Evolutionary conservation across 306 rosid species (phyloP).

Genomic region (Heteromeles arbutifolia): DNA sequence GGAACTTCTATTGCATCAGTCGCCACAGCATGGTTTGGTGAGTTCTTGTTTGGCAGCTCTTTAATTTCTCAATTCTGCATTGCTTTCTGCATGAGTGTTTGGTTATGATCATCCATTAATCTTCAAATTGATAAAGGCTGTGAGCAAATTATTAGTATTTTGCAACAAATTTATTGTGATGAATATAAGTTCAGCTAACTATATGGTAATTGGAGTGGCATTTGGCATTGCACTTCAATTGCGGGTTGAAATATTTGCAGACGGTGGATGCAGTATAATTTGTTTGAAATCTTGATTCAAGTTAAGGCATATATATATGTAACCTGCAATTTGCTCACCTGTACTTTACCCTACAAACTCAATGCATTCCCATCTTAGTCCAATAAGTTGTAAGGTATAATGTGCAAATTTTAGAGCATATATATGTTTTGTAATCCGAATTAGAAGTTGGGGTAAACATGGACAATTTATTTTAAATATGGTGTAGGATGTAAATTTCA

Average conservation of each 20-base stretch:
- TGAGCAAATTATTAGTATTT: background rate
- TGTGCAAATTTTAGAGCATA: background rate
- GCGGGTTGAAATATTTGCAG: background rate
- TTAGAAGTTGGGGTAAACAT: background rate
- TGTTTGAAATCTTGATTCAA: background rate
- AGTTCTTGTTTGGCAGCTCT: slow-evolving; percentile 2
- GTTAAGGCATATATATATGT: background rate
- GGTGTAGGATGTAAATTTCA: background rate
- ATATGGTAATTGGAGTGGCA: background rate
- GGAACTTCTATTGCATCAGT: slow-evolving; percentile 91
- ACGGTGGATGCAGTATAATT: background rate
- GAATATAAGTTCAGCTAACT: background rate
- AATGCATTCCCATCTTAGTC: background rate
- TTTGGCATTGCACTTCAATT: background rate
- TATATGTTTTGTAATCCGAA: background rate
- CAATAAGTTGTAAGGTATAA: background rate
- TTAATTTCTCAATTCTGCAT: background rate
- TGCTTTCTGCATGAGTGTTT: background rate
- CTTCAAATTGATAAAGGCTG: background rate
- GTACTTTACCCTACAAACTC: background rate
- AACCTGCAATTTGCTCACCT: background rate
- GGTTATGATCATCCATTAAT: background rate
- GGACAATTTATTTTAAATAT: background rate
- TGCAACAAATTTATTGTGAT: background rate
- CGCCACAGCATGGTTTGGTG: slow-evolving; percentile 80